Base-by-base conservation (phyloP, 116 monocot species). In the Posidonia oceanica region DNA sequence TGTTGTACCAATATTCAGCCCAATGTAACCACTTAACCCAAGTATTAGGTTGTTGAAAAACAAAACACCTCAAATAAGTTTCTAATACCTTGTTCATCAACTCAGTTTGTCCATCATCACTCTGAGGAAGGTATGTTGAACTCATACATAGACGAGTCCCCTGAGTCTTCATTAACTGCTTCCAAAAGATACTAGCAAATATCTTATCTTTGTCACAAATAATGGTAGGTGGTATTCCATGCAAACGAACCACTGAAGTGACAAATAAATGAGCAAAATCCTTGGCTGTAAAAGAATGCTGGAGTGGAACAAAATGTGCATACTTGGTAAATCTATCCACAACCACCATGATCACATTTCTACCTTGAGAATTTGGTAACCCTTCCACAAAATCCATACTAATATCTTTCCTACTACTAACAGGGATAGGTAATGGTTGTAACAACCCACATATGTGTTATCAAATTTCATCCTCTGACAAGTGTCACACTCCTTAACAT, bases 101-200 rank as follows among this genome's bases (percentile, higher is more conserved):
- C 63, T 68, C 11, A 0, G 16, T 71, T 44, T 80, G 80, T 3
- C 75, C 71, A 71, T 77, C 77, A 0, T 77, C 77, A 0, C 63
- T 36, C 39, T 79, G 41, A 12, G 69, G 68, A 68, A 61, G 53
- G 55, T 75, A 75, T 39, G 66, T 1, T 0, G 29, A 18, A 39
- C 40, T 40, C 41, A 67, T 58, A 8, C 22, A 7, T 4, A 69
- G 51, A 18, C 51, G 6, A 7, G 16, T 69, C 14, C 20, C 44
- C 4, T 60, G 68, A 22, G 42, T 15, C 16, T 44, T 7, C n/a
- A 60, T 58, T 4, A 61, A 22, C 7, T 60, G 36, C 7, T 20
- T 69, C 75, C 52, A 75, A 51, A 62, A 61, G 2, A 5, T 7
- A 10, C 60, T 60, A 0, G 15, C 5, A 42, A 75, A 75, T 15